Percentiles rank a stretch among this genome's conserved stretches.
phyloP scores from a whole-genome alignment of 2,329 filamentous ascomycete genomes.

The Verticillium longisporum region DNA sequence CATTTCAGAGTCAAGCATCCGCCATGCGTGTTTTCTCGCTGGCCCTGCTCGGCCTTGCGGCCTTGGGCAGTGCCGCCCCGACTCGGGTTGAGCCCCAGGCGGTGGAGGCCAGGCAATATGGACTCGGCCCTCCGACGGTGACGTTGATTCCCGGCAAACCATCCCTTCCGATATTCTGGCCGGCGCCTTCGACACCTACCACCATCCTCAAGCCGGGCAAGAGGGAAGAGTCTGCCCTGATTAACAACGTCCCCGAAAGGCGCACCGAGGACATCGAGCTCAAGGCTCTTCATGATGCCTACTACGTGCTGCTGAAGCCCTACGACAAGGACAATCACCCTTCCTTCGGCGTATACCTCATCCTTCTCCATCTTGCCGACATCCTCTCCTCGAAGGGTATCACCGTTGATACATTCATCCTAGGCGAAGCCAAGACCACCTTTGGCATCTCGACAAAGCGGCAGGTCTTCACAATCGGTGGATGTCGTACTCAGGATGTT shows the following conservation, averaged over 20 bases:
- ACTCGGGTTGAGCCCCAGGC: background rate
- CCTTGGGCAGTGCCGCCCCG: slow-evolving; percentile 2
- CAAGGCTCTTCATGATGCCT: background rate
- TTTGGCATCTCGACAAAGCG: slow-evolving; percentile 8
- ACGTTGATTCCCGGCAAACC: slow-evolving; percentile 1
- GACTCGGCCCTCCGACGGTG: slow-evolving; percentile 2
- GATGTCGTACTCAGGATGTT: slow-evolving; percentile 10
- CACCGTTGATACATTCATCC: slow-evolving; percentile 4
- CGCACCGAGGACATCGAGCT: background rate
- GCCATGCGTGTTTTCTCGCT: background rate
- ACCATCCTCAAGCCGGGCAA: slow-evolving; percentile 1
- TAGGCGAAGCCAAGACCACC: slow-evolving; percentile 2
- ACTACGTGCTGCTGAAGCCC: background rate
- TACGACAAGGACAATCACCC: background rate
- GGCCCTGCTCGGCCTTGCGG: slow-evolving; percentile 1
- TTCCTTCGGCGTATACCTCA: slow-evolving; percentile 5
- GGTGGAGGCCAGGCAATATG: background rate
- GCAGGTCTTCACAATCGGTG: slow-evolving; percentile 11
- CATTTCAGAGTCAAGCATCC: background rate
- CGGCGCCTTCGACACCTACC: background rate
- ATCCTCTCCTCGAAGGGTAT: slow-evolving; percentile 8
- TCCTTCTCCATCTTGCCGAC: slow-evolving; percentile 10
- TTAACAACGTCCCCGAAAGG: background rate
- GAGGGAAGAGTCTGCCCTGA: background rate
- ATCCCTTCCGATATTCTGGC: background rate